Percentiles rank a stretch among this genome's conserved stretches.
Conservation (phyloP, 768 basidiomycete genomes). For the Hericium erinaceus region DNA sequence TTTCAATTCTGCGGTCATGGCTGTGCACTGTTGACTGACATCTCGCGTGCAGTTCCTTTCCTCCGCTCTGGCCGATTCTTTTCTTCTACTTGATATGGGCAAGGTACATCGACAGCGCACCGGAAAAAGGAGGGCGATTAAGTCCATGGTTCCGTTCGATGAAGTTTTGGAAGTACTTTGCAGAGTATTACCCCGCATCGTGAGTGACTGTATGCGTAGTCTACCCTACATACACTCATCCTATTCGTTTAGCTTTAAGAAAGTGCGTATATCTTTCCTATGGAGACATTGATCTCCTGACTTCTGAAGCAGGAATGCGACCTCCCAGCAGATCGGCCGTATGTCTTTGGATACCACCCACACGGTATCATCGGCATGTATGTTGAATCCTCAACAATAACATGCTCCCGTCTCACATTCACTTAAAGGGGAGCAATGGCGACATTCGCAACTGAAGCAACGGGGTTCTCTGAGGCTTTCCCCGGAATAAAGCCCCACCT, state of each 20-base stretch:
- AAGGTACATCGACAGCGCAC: conserved; percentile 62
- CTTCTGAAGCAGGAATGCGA: conserved; percentile 60
- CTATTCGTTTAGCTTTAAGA: conserved; percentile 23
- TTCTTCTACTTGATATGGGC: conserved; percentile 75
- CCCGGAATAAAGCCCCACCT: conserved; percentile 92
- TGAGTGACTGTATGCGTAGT: conserved; percentile 31
- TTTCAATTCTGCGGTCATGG: not conserved
- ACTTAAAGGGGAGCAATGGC: conserved; percentile 76
- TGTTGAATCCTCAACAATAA: conserved; percentile 20
- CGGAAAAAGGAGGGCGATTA: conserved; percentile 61
- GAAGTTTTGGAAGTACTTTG: conserved; percentile 82
- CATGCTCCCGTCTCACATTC: not conserved
- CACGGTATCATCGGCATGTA: conserved; percentile 99
- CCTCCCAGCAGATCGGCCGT: conserved; percentile 83
- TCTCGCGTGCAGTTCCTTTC: conserved; percentile 58
- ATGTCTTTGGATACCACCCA: conserved; percentile 97
- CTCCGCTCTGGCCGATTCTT: conserved; percentile 81
- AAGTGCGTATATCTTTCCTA: conserved; percentile 24
- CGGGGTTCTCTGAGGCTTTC: conserved; percentile 82
- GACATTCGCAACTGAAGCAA: conserved; percentile 97
- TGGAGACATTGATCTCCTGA: not conserved
- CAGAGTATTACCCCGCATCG: conserved; percentile 87
- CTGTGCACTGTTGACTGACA: not conserved
- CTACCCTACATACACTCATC: not conserved
- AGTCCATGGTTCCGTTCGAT: conserved; percentile 65